Conservation (phyloP, 192 early-diverging fungal genomes). For the Entomortierella beljakovae region DNA sequence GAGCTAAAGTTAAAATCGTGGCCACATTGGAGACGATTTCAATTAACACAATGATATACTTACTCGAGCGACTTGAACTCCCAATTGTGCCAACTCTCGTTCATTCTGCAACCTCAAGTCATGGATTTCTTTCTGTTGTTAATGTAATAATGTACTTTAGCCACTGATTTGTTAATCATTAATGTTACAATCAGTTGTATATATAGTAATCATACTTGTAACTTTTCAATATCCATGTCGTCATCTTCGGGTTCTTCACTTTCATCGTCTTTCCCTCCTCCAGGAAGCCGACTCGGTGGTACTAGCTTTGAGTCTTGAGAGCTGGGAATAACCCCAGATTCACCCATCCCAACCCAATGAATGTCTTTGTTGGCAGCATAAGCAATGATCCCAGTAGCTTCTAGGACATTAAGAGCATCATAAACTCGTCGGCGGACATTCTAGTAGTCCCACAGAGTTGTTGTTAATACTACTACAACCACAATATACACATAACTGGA, state of each 20-base stretch:
- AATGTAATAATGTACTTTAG: not conserved
- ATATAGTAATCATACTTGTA: slow-evolving; percentile 20
- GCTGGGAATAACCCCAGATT: slow-evolving; percentile 29
- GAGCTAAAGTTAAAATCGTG: not conserved
- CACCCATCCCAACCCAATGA: slow-evolving; percentile 70
- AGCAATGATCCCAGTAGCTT: slow-evolving; percentile 70
- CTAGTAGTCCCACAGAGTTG: slow-evolving; percentile 32
- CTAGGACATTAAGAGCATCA: slow-evolving; percentile 77
- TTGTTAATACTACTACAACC: too few species aligned
- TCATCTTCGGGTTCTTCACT: slow-evolving; percentile 50
- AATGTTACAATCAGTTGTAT: not conserved
- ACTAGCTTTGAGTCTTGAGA: not conserved
- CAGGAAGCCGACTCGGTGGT: not conserved
- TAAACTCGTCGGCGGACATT: slow-evolving; percentile 78
- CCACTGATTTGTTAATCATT: not conserved
- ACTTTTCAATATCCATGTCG: slow-evolving; percentile 42
- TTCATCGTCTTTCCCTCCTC: slow-evolving; percentile 27
- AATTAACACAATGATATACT: not conserved
- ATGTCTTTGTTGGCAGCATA: slow-evolving; percentile 75
- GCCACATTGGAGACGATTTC: not conserved
- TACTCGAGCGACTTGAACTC: slow-evolving; percentile 43
- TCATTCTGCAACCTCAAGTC: slow-evolving; percentile 23
- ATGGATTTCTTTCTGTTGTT: slow-evolving; percentile 26
- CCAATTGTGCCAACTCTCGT: slow-evolving; percentile 28
- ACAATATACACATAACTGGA: too few species aligned